phyloP scores from a whole-genome alignment of 2,329 filamentous ascomycete genomes.

The Calycina marina region DNA sequence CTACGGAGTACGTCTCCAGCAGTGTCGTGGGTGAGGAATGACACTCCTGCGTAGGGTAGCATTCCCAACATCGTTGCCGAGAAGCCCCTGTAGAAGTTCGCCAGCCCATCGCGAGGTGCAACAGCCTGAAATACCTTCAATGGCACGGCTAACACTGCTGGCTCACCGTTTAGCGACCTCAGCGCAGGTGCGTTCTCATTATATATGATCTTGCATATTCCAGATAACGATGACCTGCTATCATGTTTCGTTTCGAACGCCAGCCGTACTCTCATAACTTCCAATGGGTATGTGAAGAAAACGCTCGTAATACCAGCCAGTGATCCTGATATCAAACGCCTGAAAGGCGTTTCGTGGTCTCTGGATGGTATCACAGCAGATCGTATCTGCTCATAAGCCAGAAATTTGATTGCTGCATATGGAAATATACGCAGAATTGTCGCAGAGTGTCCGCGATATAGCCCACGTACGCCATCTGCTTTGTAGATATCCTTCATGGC shows the following conservation, averaged over 20 bases:
- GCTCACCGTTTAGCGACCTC: constrained; percentile 26
- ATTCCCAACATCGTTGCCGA: constrained; percentile 82
- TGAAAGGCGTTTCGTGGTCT: constrained; percentile 64
- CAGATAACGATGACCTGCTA: constrained; percentile 51
- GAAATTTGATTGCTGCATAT: constrained; percentile 94
- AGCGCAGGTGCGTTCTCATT: constrained; percentile 43
- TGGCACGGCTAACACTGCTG: constrained; percentile 25
- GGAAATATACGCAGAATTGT: constrained; percentile 91
- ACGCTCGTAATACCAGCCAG: constrained; percentile 78
- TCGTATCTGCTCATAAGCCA: constrained; percentile 94
- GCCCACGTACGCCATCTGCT: constrained; percentile 56
- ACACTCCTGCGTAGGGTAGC: constrained; percentile 91
- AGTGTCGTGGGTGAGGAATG: constrained; percentile 89
- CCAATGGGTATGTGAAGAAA: constrained; percentile 90
- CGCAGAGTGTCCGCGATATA: constrained; percentile 89
- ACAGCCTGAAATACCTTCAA: constrained; percentile 33
- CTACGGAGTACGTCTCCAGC: constrained; percentile 70
- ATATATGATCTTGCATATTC: constrained; percentile 79
- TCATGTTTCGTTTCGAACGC: constrained; percentile 84
- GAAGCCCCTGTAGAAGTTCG: constrained; percentile 95
- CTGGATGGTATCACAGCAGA: constrained; percentile 56
- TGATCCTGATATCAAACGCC: constrained; percentile 61
- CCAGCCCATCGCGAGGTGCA: constrained; percentile 51
- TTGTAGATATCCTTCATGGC: constrained; percentile 75
- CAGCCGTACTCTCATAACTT: constrained; percentile 80